Conservation (phyloP, 2,329 filamentous ascomycete genomes). For the Monosporascus cannonballus region DNA sequence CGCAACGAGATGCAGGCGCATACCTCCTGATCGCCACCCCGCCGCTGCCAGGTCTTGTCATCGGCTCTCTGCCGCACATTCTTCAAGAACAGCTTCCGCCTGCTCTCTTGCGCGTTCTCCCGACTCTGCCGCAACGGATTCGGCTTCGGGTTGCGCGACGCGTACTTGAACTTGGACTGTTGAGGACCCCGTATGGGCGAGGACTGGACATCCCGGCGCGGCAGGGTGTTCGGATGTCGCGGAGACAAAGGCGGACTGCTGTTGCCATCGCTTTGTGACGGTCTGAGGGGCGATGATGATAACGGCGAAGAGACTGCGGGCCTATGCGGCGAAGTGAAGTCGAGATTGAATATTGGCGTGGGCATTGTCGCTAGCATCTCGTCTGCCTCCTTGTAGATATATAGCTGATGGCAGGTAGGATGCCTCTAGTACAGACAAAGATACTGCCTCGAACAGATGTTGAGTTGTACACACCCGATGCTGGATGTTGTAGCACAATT, state of each 20-base stretch:
- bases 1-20: slow-evolving; percentile 2
- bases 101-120: slow-evolving; percentile 56
- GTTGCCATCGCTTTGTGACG: slow-evolving; percentile 35
- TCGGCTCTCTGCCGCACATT: slow-evolving; percentile 57
- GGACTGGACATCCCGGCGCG: slow-evolving; percentile 34
- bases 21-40: slow-evolving; percentile 59
- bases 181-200: slow-evolving; percentile 25
- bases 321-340: slow-evolving; percentile 34
- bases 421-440: no score
- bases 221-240: slow-evolving; percentile 34
- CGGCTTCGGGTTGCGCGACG: slow-evolving; percentile 49
- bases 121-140: slow-evolving; percentile 57
- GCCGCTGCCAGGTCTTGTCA: slow-evolving; percentile 51
- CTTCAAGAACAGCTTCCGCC: slow-evolving; percentile 63
- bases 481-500: neutral
- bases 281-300: slow-evolving; percentile 52
- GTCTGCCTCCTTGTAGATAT: slow-evolving; percentile 1
- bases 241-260: slow-evolving; percentile 32
- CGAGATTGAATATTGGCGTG: slow-evolving; percentile 36
- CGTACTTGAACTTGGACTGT: slow-evolving; percentile 35
- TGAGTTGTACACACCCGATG: neutral
- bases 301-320: slow-evolving; percentile 49
- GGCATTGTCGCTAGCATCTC: slow-evolving; percentile 30
- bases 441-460: no score
- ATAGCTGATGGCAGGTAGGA: neutral